Conservation (phyloP, 23 red algal genomes). For the Cyanidiococcus yangmingshanensis region DNA sequence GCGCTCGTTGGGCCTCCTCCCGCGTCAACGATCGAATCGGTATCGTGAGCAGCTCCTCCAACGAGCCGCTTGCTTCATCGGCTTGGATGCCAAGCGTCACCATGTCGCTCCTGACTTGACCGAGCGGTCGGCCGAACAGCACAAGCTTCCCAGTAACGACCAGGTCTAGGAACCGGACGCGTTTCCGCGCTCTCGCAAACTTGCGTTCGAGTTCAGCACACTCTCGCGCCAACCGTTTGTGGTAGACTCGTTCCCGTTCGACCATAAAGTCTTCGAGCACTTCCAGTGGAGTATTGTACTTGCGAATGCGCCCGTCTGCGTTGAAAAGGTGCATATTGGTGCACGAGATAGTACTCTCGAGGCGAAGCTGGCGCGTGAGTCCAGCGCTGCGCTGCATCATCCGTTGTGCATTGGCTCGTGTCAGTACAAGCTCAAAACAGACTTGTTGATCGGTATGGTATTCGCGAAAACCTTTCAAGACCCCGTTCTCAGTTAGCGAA, state of each 20-base stretch:
- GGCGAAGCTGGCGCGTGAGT: constrained; percentile 34
- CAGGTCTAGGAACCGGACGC: constrained; percentile 62
- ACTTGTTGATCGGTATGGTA: constrained; percentile 68
- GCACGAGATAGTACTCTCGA: constrained; percentile 47
- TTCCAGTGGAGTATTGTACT: constrained; percentile 56
- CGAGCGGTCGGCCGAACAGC: constrained; percentile 31
- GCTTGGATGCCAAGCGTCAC: not conserved
- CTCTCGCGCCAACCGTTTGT: constrained; percentile 34
- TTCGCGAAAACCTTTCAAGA: constrained; percentile 72
- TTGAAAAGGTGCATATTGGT: constrained; percentile 97
- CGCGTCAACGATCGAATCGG: constrained; percentile 63
- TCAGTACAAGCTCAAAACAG: constrained; percentile 49
- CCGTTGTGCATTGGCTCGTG: constrained; percentile 15
- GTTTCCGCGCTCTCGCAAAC: constrained; percentile 49
- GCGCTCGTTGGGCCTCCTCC: constrained; percentile 28
- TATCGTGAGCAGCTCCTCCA: constrained; percentile 89
- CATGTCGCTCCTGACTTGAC: not conserved
- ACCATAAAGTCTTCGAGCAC: constrained; percentile 67
- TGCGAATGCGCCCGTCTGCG: constrained; percentile 51
- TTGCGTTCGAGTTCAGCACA: constrained; percentile 38
- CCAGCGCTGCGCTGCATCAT: not conserved
- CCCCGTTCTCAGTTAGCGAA: constrained; percentile 35
- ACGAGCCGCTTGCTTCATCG: constrained; percentile 34
- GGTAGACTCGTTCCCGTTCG: constrained; percentile 60
- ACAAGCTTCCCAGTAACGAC: constrained; percentile 73